Evolutionary conservation across 805 yeast genomes (phyloP), one percentile per base, ranked within the genome.

Genomic region (Millerozyma acaciae): DNA sequence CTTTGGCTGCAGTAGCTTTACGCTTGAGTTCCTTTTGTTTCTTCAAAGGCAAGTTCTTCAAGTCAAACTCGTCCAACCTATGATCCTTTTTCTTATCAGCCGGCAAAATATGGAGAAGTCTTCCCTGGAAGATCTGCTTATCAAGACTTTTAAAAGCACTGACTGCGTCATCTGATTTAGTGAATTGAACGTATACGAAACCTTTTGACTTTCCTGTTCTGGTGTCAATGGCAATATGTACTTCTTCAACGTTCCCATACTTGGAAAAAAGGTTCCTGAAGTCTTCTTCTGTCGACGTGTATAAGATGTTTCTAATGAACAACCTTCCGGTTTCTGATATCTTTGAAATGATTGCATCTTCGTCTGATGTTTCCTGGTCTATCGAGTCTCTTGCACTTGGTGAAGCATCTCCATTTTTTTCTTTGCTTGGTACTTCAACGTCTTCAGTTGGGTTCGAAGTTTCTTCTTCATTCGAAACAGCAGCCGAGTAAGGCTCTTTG

Each of bases 181-280:
- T 62, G 51, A 83, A 93, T 52, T 80, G 78, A 8, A 88, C 70
- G 50, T 89, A 89, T 0, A 93, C 96, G 57, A 87, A 86, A 0
- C 98, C 98, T 59, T 93, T 93, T 1, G 96, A 82, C 47, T 78
- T 75, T 8, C 95, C 94, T 0, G 94, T 85, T 61, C 93, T 76
- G 3, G 94, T 81, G 52, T 90, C 97, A 22, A 88, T 57, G 1
- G 98, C 96, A 47, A 93, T 68, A 57, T 93, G 98, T 2, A 87
- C 95, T 60, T 93, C 97, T 43, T 80, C 85, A 23, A 88, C 55
- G 5, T 63, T 62, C 7, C 98, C 98, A 53, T 62, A 93, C 3
- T 65, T 53, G 4, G 68, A 42, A 49, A 93, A 89, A 16, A 88
- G 63, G 2, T 69, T 62, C 20, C 64, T 60, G 53, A 89, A 82